A percentile compares a stretch with the other conserved stretches of the same genome.
These are phyloP conservation scores for Phoma sp. DNA, from an alignment of 2,329 filamentous ascomycete genomes.

Conservation along the genomic window DNA sequence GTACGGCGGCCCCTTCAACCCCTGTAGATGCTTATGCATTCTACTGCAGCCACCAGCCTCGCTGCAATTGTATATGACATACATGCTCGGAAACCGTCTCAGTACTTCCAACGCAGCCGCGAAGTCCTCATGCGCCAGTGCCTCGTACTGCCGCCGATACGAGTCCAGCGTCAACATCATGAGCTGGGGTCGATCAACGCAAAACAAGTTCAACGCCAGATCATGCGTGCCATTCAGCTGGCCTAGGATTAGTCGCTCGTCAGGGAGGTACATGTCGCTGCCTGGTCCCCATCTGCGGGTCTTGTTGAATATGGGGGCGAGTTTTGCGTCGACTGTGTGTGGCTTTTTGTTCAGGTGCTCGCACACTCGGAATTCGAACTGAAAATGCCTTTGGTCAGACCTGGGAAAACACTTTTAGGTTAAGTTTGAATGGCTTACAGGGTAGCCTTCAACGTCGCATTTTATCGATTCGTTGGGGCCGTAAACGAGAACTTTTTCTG, in stretches of 20 bases:
- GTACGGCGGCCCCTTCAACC: conserved; percentile 46
- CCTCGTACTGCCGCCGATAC: conserved; percentile 56
- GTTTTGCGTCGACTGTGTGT: conserved; percentile 29
- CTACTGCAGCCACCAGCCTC: conserved; percentile 56
- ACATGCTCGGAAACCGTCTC: conserved; percentile 37
- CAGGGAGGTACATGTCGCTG: conserved; percentile 54
- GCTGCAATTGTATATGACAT: conserved; percentile 59
- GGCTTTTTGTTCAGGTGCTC: conserved; percentile 41
- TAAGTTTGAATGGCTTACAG: conserved; percentile 23
- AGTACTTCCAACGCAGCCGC: conserved; percentile 49
- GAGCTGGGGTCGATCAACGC: conserved; percentile 57
- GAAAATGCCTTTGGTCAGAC: neutral
- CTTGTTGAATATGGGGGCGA: conserved; percentile 25
- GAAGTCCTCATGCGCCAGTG: conserved; percentile 52
- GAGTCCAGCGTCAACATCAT: conserved; percentile 59
- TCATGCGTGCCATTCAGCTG: conserved; percentile 54
- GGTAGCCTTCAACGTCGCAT: conserved; percentile 30
- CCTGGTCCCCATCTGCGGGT: conserved; percentile 42
- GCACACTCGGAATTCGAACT: conserved; percentile 47
- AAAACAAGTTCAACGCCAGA: conserved; percentile 59
- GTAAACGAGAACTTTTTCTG: conserved; percentile 34
- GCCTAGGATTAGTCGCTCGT: conserved; percentile 53
- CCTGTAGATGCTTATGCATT: conserved; percentile 60
- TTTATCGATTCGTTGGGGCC: conserved; percentile 31
- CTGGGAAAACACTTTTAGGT: neutral